Evolutionary conservation across 164 flowering plant species (phyloP).

Genomic region (Tetracentron sinense): DNA sequence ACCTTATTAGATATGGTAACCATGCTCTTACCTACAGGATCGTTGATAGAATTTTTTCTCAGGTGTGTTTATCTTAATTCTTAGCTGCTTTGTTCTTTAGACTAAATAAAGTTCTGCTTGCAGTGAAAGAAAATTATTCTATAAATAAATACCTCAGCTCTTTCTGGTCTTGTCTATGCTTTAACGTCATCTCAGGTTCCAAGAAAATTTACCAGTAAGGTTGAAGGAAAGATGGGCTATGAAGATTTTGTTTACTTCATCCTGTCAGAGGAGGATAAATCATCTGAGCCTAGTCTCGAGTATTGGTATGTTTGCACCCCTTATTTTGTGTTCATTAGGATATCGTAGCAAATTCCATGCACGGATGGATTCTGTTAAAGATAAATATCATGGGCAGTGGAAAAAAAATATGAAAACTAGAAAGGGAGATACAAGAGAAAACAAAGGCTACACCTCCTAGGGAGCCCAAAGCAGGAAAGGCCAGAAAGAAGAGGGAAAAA

Average conservation of each 20-base stretch:
- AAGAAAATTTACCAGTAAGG: conserved; percentile 79
- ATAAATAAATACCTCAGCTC: not conserved
- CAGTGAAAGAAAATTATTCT: not conserved
- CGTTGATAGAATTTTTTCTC: conserved; percentile 91
- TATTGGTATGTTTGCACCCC: conserved; percentile 54
- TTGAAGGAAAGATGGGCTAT: conserved; percentile 95
- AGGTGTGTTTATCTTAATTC: conserved; percentile 48
- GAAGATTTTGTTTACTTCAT: conserved; percentile 99
- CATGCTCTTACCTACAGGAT: conserved; percentile 95
- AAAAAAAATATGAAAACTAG: too few relatives aligned
- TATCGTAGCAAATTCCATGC: conserved; percentile 1
- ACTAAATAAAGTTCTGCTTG: not conserved
- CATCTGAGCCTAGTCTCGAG: conserved; percentile 93
- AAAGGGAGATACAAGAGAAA: too few relatives aligned
- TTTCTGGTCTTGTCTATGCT: conserved; percentile 2
- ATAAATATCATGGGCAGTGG: too few relatives aligned
- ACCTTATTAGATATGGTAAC: conserved; percentile 90
- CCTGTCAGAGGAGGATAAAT: conserved; percentile 92
- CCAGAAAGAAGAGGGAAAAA: too few relatives aligned
- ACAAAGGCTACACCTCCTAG: too few relatives aligned
- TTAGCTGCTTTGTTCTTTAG: not conserved
- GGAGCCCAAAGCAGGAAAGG: too few relatives aligned
- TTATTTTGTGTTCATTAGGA: not conserved
- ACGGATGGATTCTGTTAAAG: not conserved
- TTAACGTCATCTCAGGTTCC: conserved; percentile 49